Evolutionary conservation across 768 basidiomycete species (phyloP), one percentile per base, ranked within the genome.

Genomic region (Plicaturopsis crispa): DNA sequence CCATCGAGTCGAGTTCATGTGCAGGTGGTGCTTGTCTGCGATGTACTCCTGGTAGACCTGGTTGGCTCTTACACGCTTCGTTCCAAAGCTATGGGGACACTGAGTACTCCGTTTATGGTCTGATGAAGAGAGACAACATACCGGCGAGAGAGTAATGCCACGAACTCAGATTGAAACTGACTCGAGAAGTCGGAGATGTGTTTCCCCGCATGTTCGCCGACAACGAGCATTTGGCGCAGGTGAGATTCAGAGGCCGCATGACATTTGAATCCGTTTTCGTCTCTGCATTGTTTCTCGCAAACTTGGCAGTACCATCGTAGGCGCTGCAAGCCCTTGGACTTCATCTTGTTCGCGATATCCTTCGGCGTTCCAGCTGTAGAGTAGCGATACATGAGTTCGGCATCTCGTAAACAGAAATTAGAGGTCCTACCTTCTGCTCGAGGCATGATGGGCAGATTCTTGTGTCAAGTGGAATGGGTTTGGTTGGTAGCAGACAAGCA

Each of bases 261-360:
- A 59, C 90, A 93, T 63, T 96, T 96, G 77, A 98, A 99, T 13
- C 93, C 96, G 61, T 99, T 99, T 67, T 98, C 96, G 61, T 98
- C 88, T 56, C 93, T 72, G 60, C 94, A 98, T 62, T 98, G 94
- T 59, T 99, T 99, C 72, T 97, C 67, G 75, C 96, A 98, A 48
- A 98, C 89, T 71, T 99, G 94, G 54, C 94, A 98, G 64, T 88
- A 99, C 94, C 93, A 98, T 45, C 93, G 76, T 46, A 98, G 76
- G 53, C 91, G 80, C 61, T 96, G 94, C 35, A 94, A 70, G 50
- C 92, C 94, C 56, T 97, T 97, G 41, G 91, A 84, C 66, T 97
- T 97, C 85, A 94, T 93, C 62, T 89, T 85, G 61, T 98, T 98
- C 16, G 89, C 90, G 44, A 93, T 64, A 61, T 75, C 84, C 62